Evolutionary conservation across 2,329 filamentous ascomycete species (phyloP).

Genomic region (Thielaviopsis ethacetica): DNA sequence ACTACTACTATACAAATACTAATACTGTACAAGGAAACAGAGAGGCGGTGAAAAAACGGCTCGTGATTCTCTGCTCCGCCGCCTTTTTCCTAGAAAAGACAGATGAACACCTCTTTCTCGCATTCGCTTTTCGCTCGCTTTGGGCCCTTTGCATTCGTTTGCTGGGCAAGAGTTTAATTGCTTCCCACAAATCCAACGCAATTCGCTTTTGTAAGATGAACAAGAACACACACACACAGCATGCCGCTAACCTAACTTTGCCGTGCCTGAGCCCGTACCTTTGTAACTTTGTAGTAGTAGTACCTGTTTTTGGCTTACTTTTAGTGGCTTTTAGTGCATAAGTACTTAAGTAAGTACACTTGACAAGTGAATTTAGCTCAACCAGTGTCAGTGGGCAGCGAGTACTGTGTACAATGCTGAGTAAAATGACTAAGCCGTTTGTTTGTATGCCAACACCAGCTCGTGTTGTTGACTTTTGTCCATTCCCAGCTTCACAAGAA

Average conservation of each 20-base stretch:
- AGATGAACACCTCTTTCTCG: neutral
- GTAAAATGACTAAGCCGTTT: neutral
- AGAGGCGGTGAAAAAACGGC: too few relatives aligned
- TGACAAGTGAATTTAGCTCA: neutral
- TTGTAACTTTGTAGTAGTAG: neutral
- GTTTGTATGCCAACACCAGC: neutral
- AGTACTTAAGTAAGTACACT: neutral
- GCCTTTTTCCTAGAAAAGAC: too few relatives aligned
- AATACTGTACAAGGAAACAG: too few relatives aligned
- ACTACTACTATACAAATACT: too few relatives aligned
- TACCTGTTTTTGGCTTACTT: neutral
- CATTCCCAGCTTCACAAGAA: too few relatives aligned
- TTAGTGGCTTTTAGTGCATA: neutral
- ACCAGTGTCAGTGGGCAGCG: neutral
- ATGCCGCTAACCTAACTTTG: neutral
- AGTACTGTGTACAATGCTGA: neutral
- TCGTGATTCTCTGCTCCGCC: too few relatives aligned
- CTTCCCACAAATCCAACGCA: neutral
- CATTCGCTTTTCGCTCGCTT: neutral
- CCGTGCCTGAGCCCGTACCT: neutral
- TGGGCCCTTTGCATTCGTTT: neutral
- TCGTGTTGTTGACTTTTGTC: neutral
- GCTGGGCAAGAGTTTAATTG: neutral
- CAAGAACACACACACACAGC: neutral
- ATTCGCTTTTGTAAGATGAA: neutral